These are phyloP conservation scores for Helotiales sp. DNA, from an alignment of 2,329 filamentous ascomycete species.

Conservation along the genomic window DNA sequence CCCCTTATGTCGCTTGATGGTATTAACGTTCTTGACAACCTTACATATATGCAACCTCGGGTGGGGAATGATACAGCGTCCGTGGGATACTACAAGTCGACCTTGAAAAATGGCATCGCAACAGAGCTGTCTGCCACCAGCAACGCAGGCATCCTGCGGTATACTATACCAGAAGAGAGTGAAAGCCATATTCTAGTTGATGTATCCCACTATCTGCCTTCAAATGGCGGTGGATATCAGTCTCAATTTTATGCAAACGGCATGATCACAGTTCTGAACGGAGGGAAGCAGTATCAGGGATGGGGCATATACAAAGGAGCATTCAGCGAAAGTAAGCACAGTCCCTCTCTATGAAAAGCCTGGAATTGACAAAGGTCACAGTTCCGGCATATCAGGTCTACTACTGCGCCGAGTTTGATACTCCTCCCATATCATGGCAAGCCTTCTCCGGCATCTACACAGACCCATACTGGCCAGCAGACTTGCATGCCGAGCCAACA, in stretches of 20 bases:
- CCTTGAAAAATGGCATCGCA: not conserved
- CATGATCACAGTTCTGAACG: slow-evolving; percentile 6
- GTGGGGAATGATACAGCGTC: not conserved
- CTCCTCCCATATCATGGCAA: not conserved
- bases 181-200: not conserved
- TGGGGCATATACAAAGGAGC: slow-evolving; percentile 11
- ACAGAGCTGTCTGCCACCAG: not conserved
- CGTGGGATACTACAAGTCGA: not conserved
- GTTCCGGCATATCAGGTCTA: not conserved
- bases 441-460: slow-evolving; percentile 7
- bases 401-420: not conserved
- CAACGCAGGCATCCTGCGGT: not conserved
- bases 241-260: slow-evolving; percentile 10
- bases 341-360: not conserved
- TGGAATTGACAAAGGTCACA: not conserved
- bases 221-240: slow-evolving; percentile 7
- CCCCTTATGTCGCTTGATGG: not conserved
- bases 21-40: slow-evolving; percentile 10
- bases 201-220: not conserved
- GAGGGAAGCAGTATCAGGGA: slow-evolving; percentile 6
- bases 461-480: slow-evolving; percentile 4
- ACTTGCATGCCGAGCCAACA: slow-evolving; percentile 1
- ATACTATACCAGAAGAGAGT: not conserved
- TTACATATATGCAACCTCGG: not conserved
- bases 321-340: slow-evolving; percentile 5